Conservation (phyloP, 2,329 filamentous ascomycete genomes). For the Talaromyces atroroseus region DNA sequence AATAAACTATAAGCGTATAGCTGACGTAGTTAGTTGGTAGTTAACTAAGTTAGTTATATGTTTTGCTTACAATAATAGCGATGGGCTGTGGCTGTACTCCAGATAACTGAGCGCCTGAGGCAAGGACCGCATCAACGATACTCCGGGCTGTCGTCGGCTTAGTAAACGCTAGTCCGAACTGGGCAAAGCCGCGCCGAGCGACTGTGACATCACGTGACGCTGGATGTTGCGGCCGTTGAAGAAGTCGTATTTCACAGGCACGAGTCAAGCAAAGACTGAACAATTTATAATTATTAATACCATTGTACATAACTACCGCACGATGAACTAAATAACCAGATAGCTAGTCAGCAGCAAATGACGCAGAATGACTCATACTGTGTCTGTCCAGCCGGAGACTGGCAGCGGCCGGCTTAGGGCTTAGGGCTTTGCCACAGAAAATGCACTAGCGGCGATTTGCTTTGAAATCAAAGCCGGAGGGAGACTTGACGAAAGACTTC, state of each 20-base stretch:
- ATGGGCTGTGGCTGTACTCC: too few relatives aligned
- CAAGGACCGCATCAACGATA: background rate
- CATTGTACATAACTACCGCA: too few relatives aligned
- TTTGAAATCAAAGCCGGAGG: constrained; percentile 37
- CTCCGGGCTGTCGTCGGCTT: background rate
- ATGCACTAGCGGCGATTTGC: constrained; percentile 32
- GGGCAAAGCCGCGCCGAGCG: background rate
- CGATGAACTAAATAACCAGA: background rate
- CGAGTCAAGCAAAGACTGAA: too few relatives aligned
- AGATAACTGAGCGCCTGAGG: too few relatives aligned
- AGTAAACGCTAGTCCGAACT: background rate
- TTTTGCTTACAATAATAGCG: too few relatives aligned
- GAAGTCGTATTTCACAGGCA: too few relatives aligned
- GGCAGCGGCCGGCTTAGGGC: too few relatives aligned
- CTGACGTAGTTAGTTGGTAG: too few relatives aligned
- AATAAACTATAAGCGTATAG: too few relatives aligned
- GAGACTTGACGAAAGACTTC: constrained; percentile 23
- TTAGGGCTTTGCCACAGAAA: constrained; percentile 38
- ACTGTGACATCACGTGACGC: background rate
- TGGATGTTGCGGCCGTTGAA: background rate
- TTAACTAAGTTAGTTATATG: too few relatives aligned
- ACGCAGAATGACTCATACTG: constrained; percentile 8
- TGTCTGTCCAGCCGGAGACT: background rate
- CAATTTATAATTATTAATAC: too few relatives aligned
- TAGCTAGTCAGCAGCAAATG: too few relatives aligned